Base-by-base conservation (phyloP, 2,329 filamentous ascomycete species). In the Arthroderma sp. region DNA sequence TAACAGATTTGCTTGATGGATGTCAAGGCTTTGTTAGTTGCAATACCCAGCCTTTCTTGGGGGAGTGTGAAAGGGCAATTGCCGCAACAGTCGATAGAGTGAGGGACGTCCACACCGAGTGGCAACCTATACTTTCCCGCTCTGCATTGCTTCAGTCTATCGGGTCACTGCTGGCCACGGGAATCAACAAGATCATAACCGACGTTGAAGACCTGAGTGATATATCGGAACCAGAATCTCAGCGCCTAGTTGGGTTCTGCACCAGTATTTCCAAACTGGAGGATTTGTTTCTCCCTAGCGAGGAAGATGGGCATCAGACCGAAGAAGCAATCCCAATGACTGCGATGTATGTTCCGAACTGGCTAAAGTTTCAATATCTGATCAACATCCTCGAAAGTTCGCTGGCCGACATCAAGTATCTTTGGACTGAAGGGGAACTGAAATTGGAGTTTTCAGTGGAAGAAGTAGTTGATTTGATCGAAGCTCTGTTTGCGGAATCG, bases 361-460 rank as follows among this genome's bases (percentile, higher is more conserved):
- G 78, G 78, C 66, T 81, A 50, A 77, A 76, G 48, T 80, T 81
- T 55, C 76, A 79, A 56, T 81, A 80, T 52, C 56, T 82, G 43
- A 64, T 71, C 36, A 78, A 80, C 51, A 78, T 82, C 38, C 57
- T 82, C 43, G 78, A 80, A 44, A 73, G 73, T 45, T 76, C 70
- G 40, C 61, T 82, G 10, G 77, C 74, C 15, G 78, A 82, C 54
- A 81, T 82, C 61, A 78, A 74, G 54, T 81, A 74, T 50, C 58
- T 81, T 37, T 82, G 78, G 78, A 69, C 68, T 2, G 77, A 82
- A 52, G 75, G 75, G n/a, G 78, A 78, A 57, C 54, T 82, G 53
- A 72, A 71, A 48, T 56, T 80, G 45, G 77, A 81, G 54, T 81
- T 80, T 61, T 70, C 70, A 27, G 65, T 66, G 2, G 75, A 78